These are phyloP conservation scores for Myxozyma sirexii DNA, from an alignment of 805 yeast species.

Conservation along the genomic window DNA sequence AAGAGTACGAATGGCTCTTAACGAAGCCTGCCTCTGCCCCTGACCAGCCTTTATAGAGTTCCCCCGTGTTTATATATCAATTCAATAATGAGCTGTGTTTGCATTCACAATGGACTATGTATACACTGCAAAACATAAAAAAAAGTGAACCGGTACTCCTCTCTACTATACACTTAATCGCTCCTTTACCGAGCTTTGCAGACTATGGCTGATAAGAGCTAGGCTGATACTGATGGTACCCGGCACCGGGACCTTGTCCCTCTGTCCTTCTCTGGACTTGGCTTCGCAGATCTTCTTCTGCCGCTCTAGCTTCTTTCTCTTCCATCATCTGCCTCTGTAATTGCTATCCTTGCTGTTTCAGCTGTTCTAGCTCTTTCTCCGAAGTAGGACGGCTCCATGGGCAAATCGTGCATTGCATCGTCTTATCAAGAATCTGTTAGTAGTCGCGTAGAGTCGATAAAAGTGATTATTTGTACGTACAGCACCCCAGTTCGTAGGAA, in stretches of 20 bases:
- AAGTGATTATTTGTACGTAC: neutral
- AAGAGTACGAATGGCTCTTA: conserved; percentile 46
- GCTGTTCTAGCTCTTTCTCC: conserved; percentile 11
- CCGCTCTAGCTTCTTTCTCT: conserved; percentile 1
- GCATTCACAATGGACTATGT: neutral
- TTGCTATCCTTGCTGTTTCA: conserved; percentile 8
- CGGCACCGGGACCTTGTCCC: conserved; percentile 17
- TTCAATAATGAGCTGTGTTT: neutral
- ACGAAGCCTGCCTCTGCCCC: conserved; percentile 33
- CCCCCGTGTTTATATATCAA: no score
- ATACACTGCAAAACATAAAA: neutral
- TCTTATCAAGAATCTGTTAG: neutral
- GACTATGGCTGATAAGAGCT: conserved; percentile 10
- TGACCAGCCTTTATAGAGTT: neutral
- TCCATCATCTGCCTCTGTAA: conserved; percentile 5
- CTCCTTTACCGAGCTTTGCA: neutral
- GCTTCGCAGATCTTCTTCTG: neutral
- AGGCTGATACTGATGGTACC: conserved; percentile 17
- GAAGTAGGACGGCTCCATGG: conserved; percentile 6
- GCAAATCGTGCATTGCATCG: conserved; percentile 27
- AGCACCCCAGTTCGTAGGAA: conserved; percentile 39
- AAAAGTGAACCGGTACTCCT: neutral
- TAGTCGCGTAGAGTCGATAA: no score
- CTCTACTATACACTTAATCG: neutral
- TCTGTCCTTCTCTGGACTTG: neutral